These are phyloP conservation scores for Alnus glutinosa DNA, from an alignment of 306 rosid genomes.

Conservation along the genomic window DNA sequence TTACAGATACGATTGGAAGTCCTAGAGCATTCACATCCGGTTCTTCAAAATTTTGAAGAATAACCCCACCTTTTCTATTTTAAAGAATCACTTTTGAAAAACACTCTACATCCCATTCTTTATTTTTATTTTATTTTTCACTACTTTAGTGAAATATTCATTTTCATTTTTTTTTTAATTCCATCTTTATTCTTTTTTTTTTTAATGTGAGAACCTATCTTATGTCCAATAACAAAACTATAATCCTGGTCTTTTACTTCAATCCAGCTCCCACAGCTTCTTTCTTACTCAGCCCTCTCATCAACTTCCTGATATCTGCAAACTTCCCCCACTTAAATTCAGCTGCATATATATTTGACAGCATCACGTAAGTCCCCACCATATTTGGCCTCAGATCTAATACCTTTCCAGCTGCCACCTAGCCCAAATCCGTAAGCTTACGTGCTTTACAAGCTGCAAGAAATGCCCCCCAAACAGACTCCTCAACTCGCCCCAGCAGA, in stretches of 20 bases:
- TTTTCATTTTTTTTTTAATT: too few species aligned
- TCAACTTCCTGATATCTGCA: constrained; percentile 59
- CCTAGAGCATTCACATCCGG: too few species aligned
- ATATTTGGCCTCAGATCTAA: constrained; percentile 56
- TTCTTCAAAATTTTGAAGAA: too few species aligned
- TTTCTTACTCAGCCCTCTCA: constrained; percentile 56
- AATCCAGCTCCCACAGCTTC: constrained; percentile 76
- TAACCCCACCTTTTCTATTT: too few species aligned
- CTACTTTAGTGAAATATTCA: too few species aligned
- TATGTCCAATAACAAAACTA: constrained; percentile 64
- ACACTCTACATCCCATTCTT: too few species aligned
- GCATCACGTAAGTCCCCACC: constrained; percentile 56
- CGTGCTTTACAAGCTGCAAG: constrained; percentile 79
- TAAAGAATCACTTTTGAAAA: too few species aligned
- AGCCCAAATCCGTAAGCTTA: constrained; percentile 48
- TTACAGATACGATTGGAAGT: not conserved
- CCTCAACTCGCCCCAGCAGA: constrained; percentile 64
- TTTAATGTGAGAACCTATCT: constrained; percentile 46
- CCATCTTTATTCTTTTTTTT: too few species aligned
- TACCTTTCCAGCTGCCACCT: constrained; percentile 54
- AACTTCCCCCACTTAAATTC: constrained; percentile 68
- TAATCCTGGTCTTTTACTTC: constrained; percentile 59
- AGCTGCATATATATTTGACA: constrained; percentile 69
- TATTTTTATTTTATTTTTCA: too few species aligned
- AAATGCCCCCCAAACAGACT: constrained; percentile 70